Evolutionary conservation across 768 basidiomycete genomes (phyloP).

Genomic region (Terana coerulea): DNA sequence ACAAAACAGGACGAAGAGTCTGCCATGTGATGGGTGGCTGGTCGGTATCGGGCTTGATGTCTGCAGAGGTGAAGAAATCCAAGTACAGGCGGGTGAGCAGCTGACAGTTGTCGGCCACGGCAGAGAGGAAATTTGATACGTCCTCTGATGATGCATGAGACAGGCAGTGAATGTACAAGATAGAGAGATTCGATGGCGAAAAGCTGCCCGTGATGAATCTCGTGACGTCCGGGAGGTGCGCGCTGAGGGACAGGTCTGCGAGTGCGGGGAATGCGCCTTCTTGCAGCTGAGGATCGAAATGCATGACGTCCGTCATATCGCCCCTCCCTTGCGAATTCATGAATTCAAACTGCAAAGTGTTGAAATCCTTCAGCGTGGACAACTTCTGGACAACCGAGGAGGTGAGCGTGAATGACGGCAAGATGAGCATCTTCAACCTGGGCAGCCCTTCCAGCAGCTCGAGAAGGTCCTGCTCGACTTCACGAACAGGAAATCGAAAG

Average conservation of each 20-base stretch:
- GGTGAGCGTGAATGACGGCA: constrained; percentile 52
- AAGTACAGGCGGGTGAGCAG: constrained; percentile 42
- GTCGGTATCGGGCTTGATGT: constrained; percentile 1
- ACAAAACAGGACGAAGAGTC: constrained; percentile 34
- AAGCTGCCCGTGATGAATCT: constrained; percentile 41
- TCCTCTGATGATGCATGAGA: constrained; percentile 38
- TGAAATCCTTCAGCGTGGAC: constrained; percentile 40
- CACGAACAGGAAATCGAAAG: constrained; percentile 34
- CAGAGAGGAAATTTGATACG: constrained; percentile 40
- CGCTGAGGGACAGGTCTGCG: constrained; percentile 48
- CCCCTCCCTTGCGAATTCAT: constrained; percentile 45
- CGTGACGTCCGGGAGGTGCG: constrained; percentile 40
- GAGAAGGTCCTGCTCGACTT: constrained; percentile 36
- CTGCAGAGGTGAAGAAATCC: constrained; percentile 22
- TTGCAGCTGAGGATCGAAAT: constrained; percentile 40
- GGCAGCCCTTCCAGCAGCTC: constrained; percentile 37
- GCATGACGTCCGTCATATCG: constrained; percentile 36
- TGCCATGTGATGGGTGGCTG: constrained; percentile 28
- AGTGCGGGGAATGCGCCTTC: constrained; percentile 52
- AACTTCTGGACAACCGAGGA: constrained; percentile 41
- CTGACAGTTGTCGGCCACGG: constrained; percentile 44
- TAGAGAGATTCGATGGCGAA: constrained; percentile 45
- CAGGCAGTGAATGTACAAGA: constrained; percentile 50
- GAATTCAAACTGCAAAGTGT: constrained; percentile 52
- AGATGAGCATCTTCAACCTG: constrained; percentile 42